Conservation (phyloP, 306 rosid genomes). For the Cicer chorassanicum region DNA sequence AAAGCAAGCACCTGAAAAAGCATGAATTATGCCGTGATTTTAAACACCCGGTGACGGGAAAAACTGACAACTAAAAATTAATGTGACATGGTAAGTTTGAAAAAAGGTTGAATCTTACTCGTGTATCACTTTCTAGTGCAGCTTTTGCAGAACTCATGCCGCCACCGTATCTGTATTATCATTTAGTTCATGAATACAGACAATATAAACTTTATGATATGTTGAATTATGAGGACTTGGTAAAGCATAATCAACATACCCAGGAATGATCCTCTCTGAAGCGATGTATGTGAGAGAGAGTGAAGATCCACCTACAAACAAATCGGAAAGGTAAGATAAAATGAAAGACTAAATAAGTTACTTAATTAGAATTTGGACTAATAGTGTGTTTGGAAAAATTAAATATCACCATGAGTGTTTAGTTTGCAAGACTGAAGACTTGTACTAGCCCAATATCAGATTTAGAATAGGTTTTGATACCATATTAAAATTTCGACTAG, state of each 20-base stretch:
- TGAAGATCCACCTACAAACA: constrained; percentile 81
- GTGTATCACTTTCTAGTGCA: constrained; percentile 94
- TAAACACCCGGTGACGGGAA: background rate
- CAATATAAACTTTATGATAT: constrained; percentile 16
- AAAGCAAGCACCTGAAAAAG: constrained; percentile 89
- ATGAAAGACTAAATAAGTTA: constrained; percentile 8
- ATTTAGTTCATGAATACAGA: constrained; percentile 28
- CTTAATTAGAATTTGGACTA: background rate
- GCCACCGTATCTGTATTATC: constrained; percentile 80
- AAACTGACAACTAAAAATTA: background rate
- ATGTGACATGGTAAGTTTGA: background rate
- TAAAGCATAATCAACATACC: constrained; percentile 57
- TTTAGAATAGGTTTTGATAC: background rate
- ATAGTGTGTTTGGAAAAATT: too few species aligned
- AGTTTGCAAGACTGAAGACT: background rate
- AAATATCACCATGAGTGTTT: too few species aligned
- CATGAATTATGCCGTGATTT: constrained; percentile 23
- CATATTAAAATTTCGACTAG: constrained; percentile 1
- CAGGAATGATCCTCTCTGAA: constrained; percentile 95
- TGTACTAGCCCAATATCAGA: constrained; percentile 2
- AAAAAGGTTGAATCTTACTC: constrained; percentile 54
- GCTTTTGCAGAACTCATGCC: constrained; percentile 99
- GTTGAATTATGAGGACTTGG: constrained; percentile 1
- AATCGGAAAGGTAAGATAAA: constrained; percentile 33
- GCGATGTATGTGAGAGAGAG: constrained; percentile 95